phyloP scores from a whole-genome alignment of 2,329 filamentous ascomycete genomes.

The Fusarium sp. region DNA sequence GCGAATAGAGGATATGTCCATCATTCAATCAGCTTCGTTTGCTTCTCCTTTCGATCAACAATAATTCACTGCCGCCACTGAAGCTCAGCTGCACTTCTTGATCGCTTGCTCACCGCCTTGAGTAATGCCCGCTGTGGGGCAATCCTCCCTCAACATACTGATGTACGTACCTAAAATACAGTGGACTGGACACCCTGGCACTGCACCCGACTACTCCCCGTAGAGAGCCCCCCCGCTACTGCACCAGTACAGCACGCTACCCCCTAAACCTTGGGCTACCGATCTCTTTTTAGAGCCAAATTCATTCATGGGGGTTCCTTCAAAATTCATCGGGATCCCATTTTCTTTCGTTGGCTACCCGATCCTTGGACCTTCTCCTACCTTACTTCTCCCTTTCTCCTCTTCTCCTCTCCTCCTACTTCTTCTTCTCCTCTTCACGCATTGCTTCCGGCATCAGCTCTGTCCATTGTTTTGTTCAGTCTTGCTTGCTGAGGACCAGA shows the following conservation, averaged over 20 bases:
- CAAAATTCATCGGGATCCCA: constrained; percentile 43
- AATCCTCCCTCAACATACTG: constrained; percentile 21
- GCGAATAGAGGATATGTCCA: constrained; percentile 1
- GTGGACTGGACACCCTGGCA: constrained; percentile 30
- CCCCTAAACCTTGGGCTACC: constrained; percentile 34
- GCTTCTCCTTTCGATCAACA: constrained; percentile 23
- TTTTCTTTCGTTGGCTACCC: constrained; percentile 34
- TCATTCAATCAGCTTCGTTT: neutral
- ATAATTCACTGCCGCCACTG: constrained; percentile 8
- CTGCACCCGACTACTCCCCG: constrained; percentile 14
- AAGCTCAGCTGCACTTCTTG: constrained; percentile 6
- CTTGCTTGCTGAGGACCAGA: constrained; percentile 6
- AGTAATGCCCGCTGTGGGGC: constrained; percentile 43
- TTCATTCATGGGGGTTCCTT: constrained; percentile 35
- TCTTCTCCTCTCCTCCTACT: constrained; percentile 6
- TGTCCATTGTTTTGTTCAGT: constrained; percentile 1
- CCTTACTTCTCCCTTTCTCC: constrained; percentile 15
- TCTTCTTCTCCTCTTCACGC: constrained; percentile 3
- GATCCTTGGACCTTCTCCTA: constrained; percentile 28
- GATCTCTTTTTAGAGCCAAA: constrained; percentile 41
- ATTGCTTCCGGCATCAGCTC: constrained; percentile 4
- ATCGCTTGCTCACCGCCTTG: constrained; percentile 41
- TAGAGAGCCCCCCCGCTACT: constrained; percentile 32
- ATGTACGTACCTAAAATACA: constrained; percentile 9
- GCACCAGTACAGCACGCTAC: constrained; percentile 15